Evolutionary conservation across 148 eudicot genomes (phyloP).

Genomic region (Cornus florida): DNA sequence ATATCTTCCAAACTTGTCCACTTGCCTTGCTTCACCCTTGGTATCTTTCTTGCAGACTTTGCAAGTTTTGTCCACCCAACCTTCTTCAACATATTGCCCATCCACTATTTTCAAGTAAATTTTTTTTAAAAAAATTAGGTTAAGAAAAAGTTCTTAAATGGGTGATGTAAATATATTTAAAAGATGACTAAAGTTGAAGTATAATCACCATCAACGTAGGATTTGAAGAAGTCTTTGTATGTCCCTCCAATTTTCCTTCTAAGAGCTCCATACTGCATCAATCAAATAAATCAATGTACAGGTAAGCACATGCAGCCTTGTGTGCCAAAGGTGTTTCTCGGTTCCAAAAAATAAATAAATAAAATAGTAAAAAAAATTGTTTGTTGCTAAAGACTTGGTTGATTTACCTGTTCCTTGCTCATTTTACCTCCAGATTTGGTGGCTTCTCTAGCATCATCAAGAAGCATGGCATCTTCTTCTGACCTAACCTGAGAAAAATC

Average conservation of each 20-base stretch:
- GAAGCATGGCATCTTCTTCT: constrained; percentile 67
- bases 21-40: constrained; percentile 72
- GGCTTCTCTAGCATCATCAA: constrained; percentile 73
- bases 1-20: constrained; percentile 82
- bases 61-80: constrained; percentile 98
- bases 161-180: background rate
- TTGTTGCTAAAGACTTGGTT: background rate
- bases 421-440: constrained; percentile 72
- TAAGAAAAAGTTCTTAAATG: background rate
- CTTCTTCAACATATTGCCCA: constrained; percentile 94
- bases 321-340: no score
- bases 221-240: constrained; percentile 97
- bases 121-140: background rate
- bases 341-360: no score
- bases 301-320: no score
- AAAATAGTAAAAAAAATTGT: background rate
- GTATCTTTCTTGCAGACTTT: constrained; percentile 98
- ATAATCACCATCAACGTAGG: constrained; percentile 80
- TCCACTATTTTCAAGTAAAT: constrained; percentile 51
- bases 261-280: constrained; percentile 85
- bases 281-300: background rate
- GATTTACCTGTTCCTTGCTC: constrained; percentile 74
- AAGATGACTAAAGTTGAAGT: background rate
- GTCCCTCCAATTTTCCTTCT: constrained; percentile 98
- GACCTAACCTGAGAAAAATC: constrained; percentile 91